Evolutionary conservation across 257 asterid species (phyloP).

Genomic region (Plantago elongata): DNA sequence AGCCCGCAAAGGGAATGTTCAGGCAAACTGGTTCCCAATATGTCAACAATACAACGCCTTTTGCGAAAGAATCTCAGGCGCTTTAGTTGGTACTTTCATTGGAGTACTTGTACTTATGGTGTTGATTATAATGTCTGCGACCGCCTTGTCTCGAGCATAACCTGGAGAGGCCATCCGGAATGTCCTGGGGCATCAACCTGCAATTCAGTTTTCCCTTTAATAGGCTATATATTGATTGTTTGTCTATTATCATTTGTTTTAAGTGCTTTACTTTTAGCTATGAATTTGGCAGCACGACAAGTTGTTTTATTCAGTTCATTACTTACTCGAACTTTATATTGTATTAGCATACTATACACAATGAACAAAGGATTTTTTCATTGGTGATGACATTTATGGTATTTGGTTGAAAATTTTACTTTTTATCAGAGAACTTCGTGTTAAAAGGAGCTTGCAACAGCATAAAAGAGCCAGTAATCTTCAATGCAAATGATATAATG

Average conservation of each 20-base stretch:
- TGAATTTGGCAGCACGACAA: not conserved
- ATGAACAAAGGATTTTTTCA: not conserved
- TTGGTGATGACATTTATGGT: too few species aligned
- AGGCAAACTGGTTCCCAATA: constrained; percentile 49
- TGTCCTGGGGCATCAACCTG: not conserved
- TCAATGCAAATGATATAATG: too few species aligned
- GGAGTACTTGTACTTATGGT: constrained; percentile 52
- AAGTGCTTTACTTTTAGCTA: constrained; percentile 6
- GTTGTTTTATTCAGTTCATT: not conserved
- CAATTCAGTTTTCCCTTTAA: not conserved
- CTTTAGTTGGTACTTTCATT: constrained; percentile 67
- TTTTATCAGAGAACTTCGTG: too few species aligned
- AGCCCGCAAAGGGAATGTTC: constrained; percentile 57
- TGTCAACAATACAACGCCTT: constrained; percentile 56
- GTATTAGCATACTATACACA: not conserved
- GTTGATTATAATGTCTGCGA: constrained; percentile 46
- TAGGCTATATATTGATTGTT: not conserved
- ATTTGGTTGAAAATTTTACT: too few species aligned
- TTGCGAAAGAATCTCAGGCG: constrained; percentile 69
- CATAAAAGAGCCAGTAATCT: too few species aligned
- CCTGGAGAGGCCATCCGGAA: not conserved
- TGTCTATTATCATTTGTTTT: constrained; percentile 1
- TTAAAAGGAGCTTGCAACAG: too few species aligned
- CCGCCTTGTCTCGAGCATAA: constrained; percentile 45
- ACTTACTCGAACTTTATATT: not conserved